A percentile compares a stretch with the other conserved stretches of the same genome.
Conservation (phyloP, 139 green algal genomes). For the Limnomonas spitsbergensis region DNA sequence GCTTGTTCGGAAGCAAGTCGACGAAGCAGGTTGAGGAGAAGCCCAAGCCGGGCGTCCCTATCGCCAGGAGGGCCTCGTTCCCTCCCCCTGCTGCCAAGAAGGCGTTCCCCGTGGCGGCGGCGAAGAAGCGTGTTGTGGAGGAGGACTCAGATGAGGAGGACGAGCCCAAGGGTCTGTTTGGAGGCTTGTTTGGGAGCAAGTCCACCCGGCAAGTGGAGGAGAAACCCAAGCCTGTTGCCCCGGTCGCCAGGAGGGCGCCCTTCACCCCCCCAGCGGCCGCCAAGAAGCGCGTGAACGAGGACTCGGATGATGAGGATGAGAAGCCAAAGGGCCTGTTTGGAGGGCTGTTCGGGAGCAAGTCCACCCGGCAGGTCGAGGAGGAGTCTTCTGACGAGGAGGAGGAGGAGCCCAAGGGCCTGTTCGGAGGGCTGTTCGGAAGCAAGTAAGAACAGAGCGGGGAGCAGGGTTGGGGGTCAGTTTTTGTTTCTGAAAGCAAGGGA, state of each 20-base stretch:
- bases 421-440: not conserved
- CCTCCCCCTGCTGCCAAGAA: not conserved
- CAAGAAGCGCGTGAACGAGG: not conserved
- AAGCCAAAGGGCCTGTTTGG: not conserved
- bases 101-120: not conserved
- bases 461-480: no score
- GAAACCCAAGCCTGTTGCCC: not conserved
- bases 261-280: not conserved
- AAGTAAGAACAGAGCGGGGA: no score
- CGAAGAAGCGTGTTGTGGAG: not conserved
- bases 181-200: not conserved
- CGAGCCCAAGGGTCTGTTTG: constrained; percentile 3
- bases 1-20: not conserved
- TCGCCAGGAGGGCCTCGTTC: not conserved
- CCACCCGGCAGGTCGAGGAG: not conserved
- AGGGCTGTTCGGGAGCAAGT: not conserved
- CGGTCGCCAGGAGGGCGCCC: not conserved
- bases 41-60: not conserved
- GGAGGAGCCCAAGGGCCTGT: not conserved
- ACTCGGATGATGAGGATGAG: not conserved
- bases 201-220: no score
- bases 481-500: no score
- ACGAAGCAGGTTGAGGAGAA: not conserved
- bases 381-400: constrained; percentile 1
- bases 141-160: not conserved